Percentiles rank a stretch among this genome's conserved stretches.
phyloP scores from a whole-genome alignment of 2,329 filamentous ascomycete species.

The Nannizzia gypsea region DNA sequence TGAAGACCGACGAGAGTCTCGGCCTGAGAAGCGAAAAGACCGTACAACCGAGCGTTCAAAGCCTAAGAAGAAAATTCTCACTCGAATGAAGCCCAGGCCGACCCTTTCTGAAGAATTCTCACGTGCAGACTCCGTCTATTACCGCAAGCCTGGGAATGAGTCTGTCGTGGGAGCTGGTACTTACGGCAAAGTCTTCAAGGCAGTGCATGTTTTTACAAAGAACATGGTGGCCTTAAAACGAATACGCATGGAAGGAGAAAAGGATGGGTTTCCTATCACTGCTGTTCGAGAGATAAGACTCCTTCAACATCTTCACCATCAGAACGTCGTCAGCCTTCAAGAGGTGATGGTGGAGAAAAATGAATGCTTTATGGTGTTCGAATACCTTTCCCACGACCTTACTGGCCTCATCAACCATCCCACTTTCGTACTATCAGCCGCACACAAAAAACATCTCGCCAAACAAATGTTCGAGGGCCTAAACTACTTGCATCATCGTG shows the following conservation, averaged over 20 bases:
- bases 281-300: constrained; percentile 94
- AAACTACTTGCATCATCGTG: constrained; percentile 81
- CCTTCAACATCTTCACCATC: constrained; percentile 80
- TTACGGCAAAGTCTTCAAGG: constrained; percentile 94
- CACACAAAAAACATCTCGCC: constrained; percentile 86
- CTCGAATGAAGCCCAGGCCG: constrained; percentile 59
- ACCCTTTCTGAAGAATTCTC: constrained; percentile 59
- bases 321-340: constrained; percentile 74
- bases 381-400: constrained; percentile 91
- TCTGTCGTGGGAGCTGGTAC: constrained; percentile 93
- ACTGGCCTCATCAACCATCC: constrained; percentile 93
- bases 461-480: constrained; percentile 88
- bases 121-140: constrained; percentile 80
- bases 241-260: constrained; percentile 98
- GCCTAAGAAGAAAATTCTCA: constrained; percentile 53
- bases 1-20: constrained; percentile 12
- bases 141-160: constrained; percentile 90
- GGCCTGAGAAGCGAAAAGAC: constrained; percentile 37
- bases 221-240: constrained; percentile 85
- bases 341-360: constrained; percentile 99
- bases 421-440: constrained; percentile 68
- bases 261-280: constrained; percentile 96
- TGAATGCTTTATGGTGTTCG: constrained; percentile 99
- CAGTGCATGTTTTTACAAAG: constrained; percentile 64
- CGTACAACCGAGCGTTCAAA: constrained; percentile 35